A percentile compares a stretch with the other conserved stretches of the same genome.
Conservation (phyloP, 2,329 filamentous ascomycete species). For the Epichloe hybrida region DNA sequence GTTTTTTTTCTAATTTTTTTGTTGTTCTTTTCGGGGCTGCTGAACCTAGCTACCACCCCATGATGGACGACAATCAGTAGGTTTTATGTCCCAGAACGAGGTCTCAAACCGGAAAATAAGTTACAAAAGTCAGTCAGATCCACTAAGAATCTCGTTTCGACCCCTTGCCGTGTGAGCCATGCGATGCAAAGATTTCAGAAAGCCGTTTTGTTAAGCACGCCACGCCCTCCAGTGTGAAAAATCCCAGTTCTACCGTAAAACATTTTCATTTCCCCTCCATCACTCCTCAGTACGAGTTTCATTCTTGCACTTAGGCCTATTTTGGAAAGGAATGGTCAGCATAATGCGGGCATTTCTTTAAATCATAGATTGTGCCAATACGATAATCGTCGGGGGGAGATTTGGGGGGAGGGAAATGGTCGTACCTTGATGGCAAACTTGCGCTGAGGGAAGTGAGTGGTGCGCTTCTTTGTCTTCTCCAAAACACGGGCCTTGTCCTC, state of each 20-base stretch:
- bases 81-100: slow-evolving; percentile 19
- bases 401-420: neutral
- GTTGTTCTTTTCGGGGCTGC: slow-evolving; percentile 18
- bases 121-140: slow-evolving; percentile 21
- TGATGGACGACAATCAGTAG: slow-evolving; percentile 16
- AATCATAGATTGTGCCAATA: too few species aligned
- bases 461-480: slow-evolving; percentile 94
- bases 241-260: slow-evolving; percentile 1
- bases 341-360: neutral
- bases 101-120: slow-evolving; percentile 22
- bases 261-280: slow-evolving; percentile 4
- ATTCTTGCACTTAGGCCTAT: slow-evolving; percentile 7
- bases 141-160: slow-evolving; percentile 10
- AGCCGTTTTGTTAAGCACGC: slow-evolving; percentile 21
- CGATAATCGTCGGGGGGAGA: neutral
- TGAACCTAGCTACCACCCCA: slow-evolving; percentile 16
- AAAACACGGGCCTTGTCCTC: slow-evolving; percentile 76
- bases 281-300: slow-evolving; percentile 1
- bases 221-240: slow-evolving; percentile 17
- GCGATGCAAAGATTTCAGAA: slow-evolving; percentile 20
- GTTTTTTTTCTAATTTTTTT: slow-evolving; percentile 16
- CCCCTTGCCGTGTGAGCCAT: slow-evolving; percentile 20
- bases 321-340: neutral
- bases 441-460: slow-evolving; percentile 92
- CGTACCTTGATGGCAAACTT: slow-evolving; percentile 97